Conservation (phyloP, 306 rosid species). For the Pterocarpus macrocarpus region DNA sequence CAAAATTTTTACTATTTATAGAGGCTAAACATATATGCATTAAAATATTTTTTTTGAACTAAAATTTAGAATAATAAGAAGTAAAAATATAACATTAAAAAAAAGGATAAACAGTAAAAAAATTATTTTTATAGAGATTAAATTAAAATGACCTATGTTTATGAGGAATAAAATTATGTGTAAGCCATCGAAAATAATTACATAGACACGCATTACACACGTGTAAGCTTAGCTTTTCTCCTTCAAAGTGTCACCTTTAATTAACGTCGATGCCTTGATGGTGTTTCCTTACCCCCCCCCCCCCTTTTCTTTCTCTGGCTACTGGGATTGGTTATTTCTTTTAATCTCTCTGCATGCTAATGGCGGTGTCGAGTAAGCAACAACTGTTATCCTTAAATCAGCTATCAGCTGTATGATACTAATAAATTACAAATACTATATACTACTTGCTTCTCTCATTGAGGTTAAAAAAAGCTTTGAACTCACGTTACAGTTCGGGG, state of each 20-base stretch:
- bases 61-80: too few species aligned
- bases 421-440: constrained; percentile 26
- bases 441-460: constrained; percentile 30
- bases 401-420: background rate
- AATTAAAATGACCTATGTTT: too few species aligned
- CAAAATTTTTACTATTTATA: too few species aligned
- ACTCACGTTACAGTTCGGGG: constrained; percentile 27
- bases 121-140: too few species aligned
- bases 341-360: background rate
- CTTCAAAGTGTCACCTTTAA: background rate
- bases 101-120: too few species aligned
- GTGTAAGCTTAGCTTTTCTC: background rate
- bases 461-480: constrained; percentile 39
- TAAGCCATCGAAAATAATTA: background rate
- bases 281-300: background rate
- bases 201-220: background rate
- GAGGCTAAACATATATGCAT: too few species aligned
- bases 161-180: too few species aligned
- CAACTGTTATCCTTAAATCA: constrained; percentile 33
- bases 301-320: background rate
- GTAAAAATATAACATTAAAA: too few species aligned
- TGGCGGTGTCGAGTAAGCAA: constrained; percentile 48
- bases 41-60: too few species aligned
- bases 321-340: background rate
- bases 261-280: background rate